Evolutionary conservation across 2,329 filamentous ascomycete species (phyloP).

Genomic region (Tolypocladium cylindrosporum): DNA sequence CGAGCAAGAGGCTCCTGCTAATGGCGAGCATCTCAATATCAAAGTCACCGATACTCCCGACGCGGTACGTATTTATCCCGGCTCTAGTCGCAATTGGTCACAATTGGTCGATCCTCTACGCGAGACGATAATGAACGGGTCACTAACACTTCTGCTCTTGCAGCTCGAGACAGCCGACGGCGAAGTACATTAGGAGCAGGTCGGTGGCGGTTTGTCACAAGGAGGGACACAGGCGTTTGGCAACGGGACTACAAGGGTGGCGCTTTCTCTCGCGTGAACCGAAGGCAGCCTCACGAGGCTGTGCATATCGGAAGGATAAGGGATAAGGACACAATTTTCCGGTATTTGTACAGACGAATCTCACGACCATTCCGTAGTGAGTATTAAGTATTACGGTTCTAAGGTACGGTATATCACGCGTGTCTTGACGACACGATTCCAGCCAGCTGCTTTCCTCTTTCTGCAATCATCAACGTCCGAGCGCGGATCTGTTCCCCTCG

Average conservation of each 20-base stretch:
- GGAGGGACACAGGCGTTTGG: neutral
- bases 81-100: neutral
- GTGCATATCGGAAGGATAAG: neutral
- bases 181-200: conserved; percentile 97
- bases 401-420: neutral
- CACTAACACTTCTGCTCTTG: neutral
- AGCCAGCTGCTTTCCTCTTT: neutral
- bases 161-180: conserved; percentile 96
- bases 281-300: neutral
- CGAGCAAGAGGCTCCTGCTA: conserved; percentile 32
- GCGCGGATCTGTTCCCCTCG: no score
- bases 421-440: neutral
- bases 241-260: neutral
- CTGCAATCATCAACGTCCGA: neutral
- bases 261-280: neutral
- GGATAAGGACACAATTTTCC: neutral
- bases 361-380: neutral
- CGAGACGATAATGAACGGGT: no score
- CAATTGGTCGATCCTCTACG: neutral
- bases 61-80: conserved; percentile 50
- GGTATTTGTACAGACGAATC: neutral
- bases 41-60: conserved; percentile 97
- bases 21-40: conserved; percentile 87
- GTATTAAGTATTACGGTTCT: neutral
- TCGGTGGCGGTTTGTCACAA: conserved; percentile 52